Evolutionary conservation across 345 rosid species (phyloP), one percentile per base, ranked within the genome.

Genomic region (Gossypium bickii): DNA sequence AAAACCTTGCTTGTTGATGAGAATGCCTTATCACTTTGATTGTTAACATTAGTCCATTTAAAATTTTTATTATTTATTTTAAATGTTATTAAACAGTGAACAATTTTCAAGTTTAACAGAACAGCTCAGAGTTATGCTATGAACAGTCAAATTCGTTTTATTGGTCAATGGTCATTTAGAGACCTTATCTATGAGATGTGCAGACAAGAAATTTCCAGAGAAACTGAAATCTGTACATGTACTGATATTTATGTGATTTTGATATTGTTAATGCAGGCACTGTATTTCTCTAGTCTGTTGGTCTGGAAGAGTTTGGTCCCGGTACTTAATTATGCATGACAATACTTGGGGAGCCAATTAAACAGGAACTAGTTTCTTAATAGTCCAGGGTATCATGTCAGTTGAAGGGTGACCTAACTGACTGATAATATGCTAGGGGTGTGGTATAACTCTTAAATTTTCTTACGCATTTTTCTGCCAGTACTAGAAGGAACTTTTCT

Each of bases 381-480:
- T 16, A 16, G 62, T 11, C 60, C 55, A 67, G 71, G 71, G 52
- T 45, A 67, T 67, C 55, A 34, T 70, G 48, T 70, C 47, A 27
- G 9, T 29, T 10, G 10, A 70, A 66, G 27, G 60, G 34, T 69
- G 72, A 51, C 7, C 53, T 69, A 27, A 9, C 43, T 68, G 24
- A 24, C 17, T 49, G 8, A 49, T 68, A 49, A 25, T 68, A 22
- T 27, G 72, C 24, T 49, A 24, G 58, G 58, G 16, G 2, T 70
- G 18, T 67, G 18, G 11, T 22, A 20, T 22, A 44, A 20, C 43
- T 49, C 34, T 20, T 60, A n/a, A 27, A 60, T 13, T 60, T 22
- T 58, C 43, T 27, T 60, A 27, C 7, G 2, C 10, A 13, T 34
- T 55, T 66, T 66, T 12, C 17, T 20, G 29, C 45, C 38, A 12